Evolutionary conservation across 805 yeast genomes (phyloP), one percentile per base, ranked within the genome.

Genomic region (Candida suzukii): DNA sequence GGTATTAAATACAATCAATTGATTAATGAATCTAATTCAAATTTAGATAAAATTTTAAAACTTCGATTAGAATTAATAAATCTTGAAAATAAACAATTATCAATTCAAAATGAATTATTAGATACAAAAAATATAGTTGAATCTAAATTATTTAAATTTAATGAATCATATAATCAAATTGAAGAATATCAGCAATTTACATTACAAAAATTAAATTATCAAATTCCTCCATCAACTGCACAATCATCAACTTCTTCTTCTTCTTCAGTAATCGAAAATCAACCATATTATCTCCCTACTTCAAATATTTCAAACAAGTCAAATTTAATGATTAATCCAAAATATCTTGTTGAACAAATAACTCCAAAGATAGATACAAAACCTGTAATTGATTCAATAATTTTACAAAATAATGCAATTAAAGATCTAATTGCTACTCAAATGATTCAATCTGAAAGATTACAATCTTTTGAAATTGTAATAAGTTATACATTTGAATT

Each of bases 41-140:
- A 72, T 3, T 71, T 67, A 42, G 13, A 35, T 2, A 73, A 73
- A 41, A 71, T 76, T 10, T 46, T 31, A 2, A 54, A 52, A 1
- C 48, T 74, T 33, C 75, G 74, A 42, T 33, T 43, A 9, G 58
- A 60, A 29, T 48, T 76, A 25, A 34, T 39, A 9, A 44, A 48
- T 2, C 46, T 73, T n/a, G 61, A 58, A 35, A 47, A 47, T 2
- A 70, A 67, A 50, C 66, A 66, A 39, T 46, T 42, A 11, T 43
- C 64, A 3, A 40, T 76, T 0, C 48, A 51, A 10, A 40, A 47
- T 10, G 80, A 74, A 48, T 56, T 74, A 24, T 57, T 61, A 21
- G 66, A 65, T 17, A 66, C 80, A 1, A 67, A 71, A 47, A 73
- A 79, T 2, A 64, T 75, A 3, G 47, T 76, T 21, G 80, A 75